Conservation (phyloP, 2,329 filamentous ascomycete species). For the Fusarium acutatum region DNA sequence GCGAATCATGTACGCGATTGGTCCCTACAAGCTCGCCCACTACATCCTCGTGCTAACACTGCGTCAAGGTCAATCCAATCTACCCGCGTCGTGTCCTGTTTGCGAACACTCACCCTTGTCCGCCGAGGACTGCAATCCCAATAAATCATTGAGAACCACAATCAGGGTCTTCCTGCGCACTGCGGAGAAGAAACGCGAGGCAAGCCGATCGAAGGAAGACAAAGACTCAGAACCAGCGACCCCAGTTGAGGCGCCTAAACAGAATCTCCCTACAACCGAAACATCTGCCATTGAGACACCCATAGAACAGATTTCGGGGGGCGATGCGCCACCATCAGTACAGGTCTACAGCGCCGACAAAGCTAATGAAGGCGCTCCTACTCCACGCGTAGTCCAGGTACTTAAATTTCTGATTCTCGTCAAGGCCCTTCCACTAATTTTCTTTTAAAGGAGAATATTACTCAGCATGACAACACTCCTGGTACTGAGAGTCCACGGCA, state of each 20-base stretch:
- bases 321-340: neutral
- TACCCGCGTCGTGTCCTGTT: slow-evolving; percentile 85
- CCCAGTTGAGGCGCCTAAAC: slow-evolving; percentile 53
- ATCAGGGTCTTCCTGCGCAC: slow-evolving; percentile 91
- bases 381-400: slow-evolving; percentile 31
- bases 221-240: slow-evolving; percentile 52
- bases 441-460: neutral
- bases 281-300: slow-evolving; percentile 30
- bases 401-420: neutral
- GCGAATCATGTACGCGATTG: slow-evolving; percentile 74
- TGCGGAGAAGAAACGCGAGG: slow-evolving; percentile 87
- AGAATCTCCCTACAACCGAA: slow-evolving; percentile 42
- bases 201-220: slow-evolving; percentile 62
- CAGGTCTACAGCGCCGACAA: slow-evolving; percentile 12
- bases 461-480: slow-evolving; percentile 2
- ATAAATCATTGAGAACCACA: slow-evolving; percentile 91
- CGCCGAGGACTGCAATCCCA: slow-evolving; percentile 83
- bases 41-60: slow-evolving; percentile 17
- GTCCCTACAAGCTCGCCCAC: neutral
- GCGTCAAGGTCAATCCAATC: slow-evolving; percentile 73
- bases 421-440: neutral
- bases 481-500: slow-evolving; percentile 1
- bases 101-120: slow-evolving; percentile 93
- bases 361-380: neutral
- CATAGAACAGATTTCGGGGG: slow-evolving; percentile 12